These are phyloP conservation scores for Myriangium duriaei DNA, from an alignment of 2,329 filamentous ascomycete species.

Conservation along the genomic window DNA sequence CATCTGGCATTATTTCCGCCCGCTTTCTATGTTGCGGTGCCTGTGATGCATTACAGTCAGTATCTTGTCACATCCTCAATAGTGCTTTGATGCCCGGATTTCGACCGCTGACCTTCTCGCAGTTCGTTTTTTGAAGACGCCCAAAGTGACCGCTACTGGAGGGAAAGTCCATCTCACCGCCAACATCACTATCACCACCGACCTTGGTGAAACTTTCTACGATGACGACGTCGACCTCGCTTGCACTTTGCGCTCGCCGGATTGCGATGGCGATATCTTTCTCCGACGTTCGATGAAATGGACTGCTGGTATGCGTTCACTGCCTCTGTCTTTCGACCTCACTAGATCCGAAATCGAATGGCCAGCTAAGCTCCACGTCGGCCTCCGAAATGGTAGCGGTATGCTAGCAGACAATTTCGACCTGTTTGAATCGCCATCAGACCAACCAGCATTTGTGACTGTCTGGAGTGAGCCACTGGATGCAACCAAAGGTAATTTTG, in stretches of 20 bases:
- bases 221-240: slow-evolving; percentile 34
- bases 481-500: slow-evolving; percentile 23
- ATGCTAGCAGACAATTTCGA: slow-evolving; percentile 17
- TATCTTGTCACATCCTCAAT: background rate
- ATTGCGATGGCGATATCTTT: slow-evolving; percentile 26
- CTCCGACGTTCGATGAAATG: slow-evolving; percentile 33
- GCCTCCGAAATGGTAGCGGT: slow-evolving; percentile 19
- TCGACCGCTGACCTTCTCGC: background rate
- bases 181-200: slow-evolving; percentile 53
- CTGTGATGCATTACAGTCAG: slow-evolving; percentile 16
- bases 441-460: slow-evolving; percentile 39
- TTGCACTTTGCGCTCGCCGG: slow-evolving; percentile 24
- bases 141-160: slow-evolving; percentile 32
- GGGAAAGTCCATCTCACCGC: slow-evolving; percentile 33
- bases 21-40: background rate
- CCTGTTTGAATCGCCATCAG: slow-evolving; percentile 11
- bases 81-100: background rate
- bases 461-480: slow-evolving; percentile 42
- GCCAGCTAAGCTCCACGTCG: slow-evolving; percentile 30
- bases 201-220: slow-evolving; percentile 54
- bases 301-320: slow-evolving; percentile 30
- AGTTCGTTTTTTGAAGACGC: slow-evolving; percentile 55
- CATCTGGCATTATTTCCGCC: slow-evolving; percentile 1
- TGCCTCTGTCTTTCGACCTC: slow-evolving; percentile 32
- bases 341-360: slow-evolving; percentile 26